These are phyloP conservation scores for Geotrichum cucujoidarum DNA, from an alignment of 1,139 yeast genomes.

Conservation along the genomic window DNA sequence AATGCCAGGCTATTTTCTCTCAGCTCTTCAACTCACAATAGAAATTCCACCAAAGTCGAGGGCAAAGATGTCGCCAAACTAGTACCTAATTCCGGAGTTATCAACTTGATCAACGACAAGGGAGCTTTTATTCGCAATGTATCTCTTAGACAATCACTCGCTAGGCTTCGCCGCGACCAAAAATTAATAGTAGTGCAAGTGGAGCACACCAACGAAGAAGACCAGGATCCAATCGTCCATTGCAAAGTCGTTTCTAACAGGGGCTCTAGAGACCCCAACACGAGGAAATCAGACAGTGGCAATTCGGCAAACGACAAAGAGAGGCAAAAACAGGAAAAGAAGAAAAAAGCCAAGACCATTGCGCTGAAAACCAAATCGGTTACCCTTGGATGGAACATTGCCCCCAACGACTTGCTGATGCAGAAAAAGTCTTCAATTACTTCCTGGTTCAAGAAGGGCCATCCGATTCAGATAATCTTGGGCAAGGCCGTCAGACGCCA, in stretches of 20 bases:
- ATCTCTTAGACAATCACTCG: conserved; percentile 16
- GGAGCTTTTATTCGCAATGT: conserved; percentile 24
- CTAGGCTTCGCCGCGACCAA: conserved; percentile 7
- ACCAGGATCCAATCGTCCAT: conserved; percentile 17
- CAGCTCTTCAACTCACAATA: too few species aligned
- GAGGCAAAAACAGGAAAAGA: conserved; percentile 3
- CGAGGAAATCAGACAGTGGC: not conserved
- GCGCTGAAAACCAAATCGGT: conserved; percentile 29
- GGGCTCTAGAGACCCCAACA: not conserved
- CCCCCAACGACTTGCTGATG: conserved; percentile 32
- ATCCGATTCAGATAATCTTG: conserved; percentile 29
- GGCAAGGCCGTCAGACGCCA: conserved; percentile 29
- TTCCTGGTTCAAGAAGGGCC: conserved; percentile 33
- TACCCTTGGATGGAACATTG: conserved; percentile 36
- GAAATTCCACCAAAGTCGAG: too few species aligned
- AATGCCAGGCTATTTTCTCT: too few species aligned
- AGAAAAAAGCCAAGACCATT: conserved; percentile 27
- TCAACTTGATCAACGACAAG: conserved; percentile 25
- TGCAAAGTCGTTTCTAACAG: conserved; percentile 9
- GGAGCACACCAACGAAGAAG: conserved; percentile 16
- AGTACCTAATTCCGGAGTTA: conserved; percentile 28
- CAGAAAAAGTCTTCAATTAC: conserved; percentile 38
- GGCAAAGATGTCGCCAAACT: conserved; percentile 23
- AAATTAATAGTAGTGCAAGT: conserved; percentile 26
- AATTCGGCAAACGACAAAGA: not conserved